Percentiles rank a stretch among this genome's conserved stretches.
Conservation (phyloP, 2,329 filamentous ascomycete genomes). For the Calonectria multiphialidica region DNA sequence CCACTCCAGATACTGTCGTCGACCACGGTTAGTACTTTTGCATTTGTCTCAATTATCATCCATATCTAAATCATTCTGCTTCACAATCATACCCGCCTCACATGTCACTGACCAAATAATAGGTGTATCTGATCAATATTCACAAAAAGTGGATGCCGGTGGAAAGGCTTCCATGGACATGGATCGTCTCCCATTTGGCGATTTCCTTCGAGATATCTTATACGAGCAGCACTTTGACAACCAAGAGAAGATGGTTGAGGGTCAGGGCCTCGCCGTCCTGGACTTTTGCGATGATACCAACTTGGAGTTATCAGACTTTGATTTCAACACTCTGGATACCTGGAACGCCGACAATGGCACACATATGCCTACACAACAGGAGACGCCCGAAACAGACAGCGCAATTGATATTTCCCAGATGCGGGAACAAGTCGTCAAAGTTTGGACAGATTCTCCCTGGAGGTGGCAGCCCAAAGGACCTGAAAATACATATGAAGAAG, state of each 20-base stretch:
- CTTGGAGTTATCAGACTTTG: conserved; percentile 64
- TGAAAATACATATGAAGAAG: conserved; percentile 59
- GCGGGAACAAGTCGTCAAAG: conserved; percentile 59
- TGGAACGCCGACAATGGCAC: conserved; percentile 58
- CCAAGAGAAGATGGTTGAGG: conserved; percentile 50
- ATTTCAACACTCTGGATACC: conserved; percentile 63
- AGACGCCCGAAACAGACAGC: conserved; percentile 49
- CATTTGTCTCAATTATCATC: neutral
- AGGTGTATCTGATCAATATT: conserved; percentile 23
- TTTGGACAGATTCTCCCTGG: conserved; percentile 65
- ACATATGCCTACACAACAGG: conserved; percentile 37
- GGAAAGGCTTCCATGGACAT: conserved; percentile 42
- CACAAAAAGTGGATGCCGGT: conserved; percentile 32
- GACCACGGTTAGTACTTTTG: conserved; percentile 24
- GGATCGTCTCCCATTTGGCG: conserved; percentile 58
- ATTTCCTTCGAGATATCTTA: conserved; percentile 64
- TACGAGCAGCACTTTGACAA: conserved; percentile 58
- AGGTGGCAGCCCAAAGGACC: conserved; percentile 60
- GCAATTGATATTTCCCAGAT: conserved; percentile 59
- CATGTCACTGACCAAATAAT: conserved; percentile 1
- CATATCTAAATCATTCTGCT: neutral
- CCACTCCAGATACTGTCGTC: conserved; percentile 36
- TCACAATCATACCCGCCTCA: neutral
- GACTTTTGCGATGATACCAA: conserved; percentile 64
- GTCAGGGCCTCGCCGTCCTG: conserved; percentile 58